Conservation (phyloP, 2,329 filamentous ascomycete species). For the Aspergillus costaricaensis region DNA sequence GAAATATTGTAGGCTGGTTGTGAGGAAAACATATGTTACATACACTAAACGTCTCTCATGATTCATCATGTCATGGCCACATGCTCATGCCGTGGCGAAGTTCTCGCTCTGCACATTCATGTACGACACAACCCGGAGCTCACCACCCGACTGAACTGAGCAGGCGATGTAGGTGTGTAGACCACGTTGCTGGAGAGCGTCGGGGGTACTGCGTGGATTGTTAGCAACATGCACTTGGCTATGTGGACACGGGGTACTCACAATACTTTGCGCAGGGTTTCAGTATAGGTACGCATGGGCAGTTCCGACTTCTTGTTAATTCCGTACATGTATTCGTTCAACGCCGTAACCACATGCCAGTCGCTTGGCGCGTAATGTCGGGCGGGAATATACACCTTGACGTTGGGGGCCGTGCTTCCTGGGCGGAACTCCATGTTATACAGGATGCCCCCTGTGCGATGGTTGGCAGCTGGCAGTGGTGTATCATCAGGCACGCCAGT, state of each 20-base stretch:
- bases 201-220: background rate
- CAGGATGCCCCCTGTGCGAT: constrained; percentile 4
- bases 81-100: background rate
- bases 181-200: background rate
- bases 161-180: constrained; percentile 1
- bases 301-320: background rate
- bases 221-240: background rate
- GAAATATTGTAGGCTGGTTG: background rate
- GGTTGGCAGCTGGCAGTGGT: background rate
- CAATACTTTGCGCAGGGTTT: background rate
- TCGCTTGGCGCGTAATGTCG: constrained; percentile 5
- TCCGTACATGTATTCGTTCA: background rate
- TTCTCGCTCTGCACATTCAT: background rate
- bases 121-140: background rate
- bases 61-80: background rate
- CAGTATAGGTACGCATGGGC: background rate
- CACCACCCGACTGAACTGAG: background rate
- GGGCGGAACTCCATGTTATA: constrained; percentile 5
- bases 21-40: background rate
- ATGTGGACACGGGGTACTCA: background rate
- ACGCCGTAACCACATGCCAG: background rate
- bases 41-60: background rate
- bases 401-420: background rate
- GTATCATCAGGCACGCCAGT: background rate
- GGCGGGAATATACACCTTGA: constrained; percentile 8